Base-by-base conservation (phyloP, 805 yeast genomes). In the Cyberlindnera euphorbiiphila region DNA sequence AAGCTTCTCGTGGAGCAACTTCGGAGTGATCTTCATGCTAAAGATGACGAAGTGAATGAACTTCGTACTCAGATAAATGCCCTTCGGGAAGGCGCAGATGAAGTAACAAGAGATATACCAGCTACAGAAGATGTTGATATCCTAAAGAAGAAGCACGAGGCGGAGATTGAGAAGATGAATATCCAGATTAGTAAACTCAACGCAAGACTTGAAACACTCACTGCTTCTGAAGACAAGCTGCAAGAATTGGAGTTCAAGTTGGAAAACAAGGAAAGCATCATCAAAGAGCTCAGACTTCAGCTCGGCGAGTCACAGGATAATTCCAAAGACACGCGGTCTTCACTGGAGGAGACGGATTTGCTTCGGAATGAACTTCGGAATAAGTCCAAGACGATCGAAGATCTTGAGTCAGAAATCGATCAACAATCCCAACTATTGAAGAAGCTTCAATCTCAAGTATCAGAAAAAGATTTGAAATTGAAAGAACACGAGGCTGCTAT, bases 201-300 rank as follows among this genome's bases (percentile, higher is more conserved):
- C 24, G 31, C 43, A 25, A 40, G 41, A 13, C 20, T 47, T 12
- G 36, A 21, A 9, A 18, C 20, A n/a, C n/a, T n/a, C 9, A 13
- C 30, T 4, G 40, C 32, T 8, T 15, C 46, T 9, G 39, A 43
- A 9, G 52, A 50, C 14, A 45, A 39, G 17, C 10, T 49, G 6
- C 43, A 46, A 18, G 56, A 47, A 29, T 24, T 46, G 12, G 47
- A 52, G 26, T 39, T 39, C 32, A 40, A 36, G 24, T 23, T 52
- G 29, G 47, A 45, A 19, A 44, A 43, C 27, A 50, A 52, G 26
- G 54, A 50, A 20, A 32, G n/a, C 9, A 42, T 47, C 3, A 49
- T 52, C 4, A 19, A 34, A 8, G 53, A 50, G 7, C 41, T 52
- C 26, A 46, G 28, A 14, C 28, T 20, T 2, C 17, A 41, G 18